phyloP scores from a whole-genome alignment of 1,284 basidiomycete species.

The Vanrija sp. region DNA sequence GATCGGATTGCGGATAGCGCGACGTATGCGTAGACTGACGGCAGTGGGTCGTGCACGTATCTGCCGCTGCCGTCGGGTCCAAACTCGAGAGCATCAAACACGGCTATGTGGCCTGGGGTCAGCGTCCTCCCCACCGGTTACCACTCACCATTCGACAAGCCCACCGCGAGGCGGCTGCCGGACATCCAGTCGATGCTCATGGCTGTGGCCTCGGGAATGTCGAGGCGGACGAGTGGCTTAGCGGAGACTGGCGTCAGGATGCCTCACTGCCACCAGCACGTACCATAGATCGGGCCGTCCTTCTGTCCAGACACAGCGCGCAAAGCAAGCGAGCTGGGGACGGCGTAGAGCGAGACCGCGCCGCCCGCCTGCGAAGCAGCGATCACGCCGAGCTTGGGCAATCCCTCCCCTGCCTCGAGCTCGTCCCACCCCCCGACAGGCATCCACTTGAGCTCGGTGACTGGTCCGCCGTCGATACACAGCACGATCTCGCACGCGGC shows the following conservation, averaged over 20 bases:
- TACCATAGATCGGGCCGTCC: constrained; percentile 29
- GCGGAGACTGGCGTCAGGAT: constrained; percentile 51
- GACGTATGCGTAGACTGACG: constrained; percentile 24
- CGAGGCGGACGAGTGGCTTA: constrained; percentile 63
- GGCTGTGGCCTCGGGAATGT: constrained; percentile 65
- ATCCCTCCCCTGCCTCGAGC: constrained; percentile 30
- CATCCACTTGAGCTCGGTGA: constrained; percentile 79
- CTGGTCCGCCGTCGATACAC: constrained; percentile 69
- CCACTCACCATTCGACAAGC: constrained; percentile 69
- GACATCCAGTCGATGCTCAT: constrained; percentile 82
- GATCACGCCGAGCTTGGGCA: constrained; percentile 72
- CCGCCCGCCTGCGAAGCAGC: constrained; percentile 81
- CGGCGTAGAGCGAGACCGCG: constrained; percentile 64
- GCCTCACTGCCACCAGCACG: constrained; percentile 42
- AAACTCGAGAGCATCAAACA: constrained; percentile 62
- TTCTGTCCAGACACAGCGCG: constrained; percentile 3
- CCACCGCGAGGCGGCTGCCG: constrained; percentile 69
- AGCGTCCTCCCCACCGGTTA: background rate
- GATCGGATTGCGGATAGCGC: constrained; percentile 25
- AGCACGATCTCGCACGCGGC: constrained; percentile 50
- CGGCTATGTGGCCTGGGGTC: constrained; percentile 62
- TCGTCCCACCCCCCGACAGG: constrained; percentile 72
- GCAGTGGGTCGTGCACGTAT: constrained; percentile 13
- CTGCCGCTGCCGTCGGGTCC: constrained; percentile 31
- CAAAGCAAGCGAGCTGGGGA: constrained; percentile 63